Percentiles rank a stretch among this genome's conserved stretches.
phyloP scores from a whole-genome alignment of 495 filamentous ascomycete species.

The Annulohypoxylon maeteangense region DNA sequence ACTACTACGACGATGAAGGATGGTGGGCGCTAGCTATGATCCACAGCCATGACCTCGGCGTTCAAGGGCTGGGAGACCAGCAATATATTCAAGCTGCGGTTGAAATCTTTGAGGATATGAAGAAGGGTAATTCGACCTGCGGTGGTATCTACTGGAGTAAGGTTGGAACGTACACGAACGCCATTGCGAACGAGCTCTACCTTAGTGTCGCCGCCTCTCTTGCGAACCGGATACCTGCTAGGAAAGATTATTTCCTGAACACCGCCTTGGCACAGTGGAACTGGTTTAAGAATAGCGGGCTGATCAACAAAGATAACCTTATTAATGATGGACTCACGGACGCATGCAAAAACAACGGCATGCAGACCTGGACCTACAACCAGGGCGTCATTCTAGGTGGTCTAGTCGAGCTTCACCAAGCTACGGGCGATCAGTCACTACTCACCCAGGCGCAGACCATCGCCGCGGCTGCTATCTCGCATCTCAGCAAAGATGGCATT shows the following conservation, averaged over 20 bases:
- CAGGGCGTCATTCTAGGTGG: conserved; percentile 82
- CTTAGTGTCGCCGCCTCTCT: conserved; percentile 75
- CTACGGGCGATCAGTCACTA: conserved; percentile 62
- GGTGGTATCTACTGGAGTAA: conserved; percentile 81
- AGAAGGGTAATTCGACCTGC: conserved; percentile 63
- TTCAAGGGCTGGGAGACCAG: conserved; percentile 56
- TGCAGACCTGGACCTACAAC: conserved; percentile 78
- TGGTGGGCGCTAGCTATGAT: conserved; percentile 79
- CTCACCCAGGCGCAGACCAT: conserved; percentile 68
- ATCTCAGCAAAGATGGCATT: conserved; percentile 66
- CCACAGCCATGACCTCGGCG: conserved; percentile 67
- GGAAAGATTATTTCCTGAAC: conserved; percentile 63
- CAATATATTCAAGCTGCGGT: conserved; percentile 66
- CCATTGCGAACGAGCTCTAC: conserved; percentile 82
- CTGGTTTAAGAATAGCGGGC: conserved; percentile 73
- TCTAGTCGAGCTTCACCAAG: conserved; percentile 71
- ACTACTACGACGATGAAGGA: conserved; percentile 76
- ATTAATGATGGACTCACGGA: conserved; percentile 76
- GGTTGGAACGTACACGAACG: conserved; percentile 67
- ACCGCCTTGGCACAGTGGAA: conserved; percentile 69
- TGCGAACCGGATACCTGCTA: conserved; percentile 68
- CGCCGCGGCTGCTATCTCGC: conserved; percentile 69
- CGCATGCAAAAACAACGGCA: conserved; percentile 71
- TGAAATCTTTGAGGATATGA: conserved; percentile 71
- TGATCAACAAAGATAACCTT: conserved; percentile 71